Base-by-base conservation (phyloP, 2,329 filamentous ascomycete species). In the Incumbomyces lentus region DNA sequence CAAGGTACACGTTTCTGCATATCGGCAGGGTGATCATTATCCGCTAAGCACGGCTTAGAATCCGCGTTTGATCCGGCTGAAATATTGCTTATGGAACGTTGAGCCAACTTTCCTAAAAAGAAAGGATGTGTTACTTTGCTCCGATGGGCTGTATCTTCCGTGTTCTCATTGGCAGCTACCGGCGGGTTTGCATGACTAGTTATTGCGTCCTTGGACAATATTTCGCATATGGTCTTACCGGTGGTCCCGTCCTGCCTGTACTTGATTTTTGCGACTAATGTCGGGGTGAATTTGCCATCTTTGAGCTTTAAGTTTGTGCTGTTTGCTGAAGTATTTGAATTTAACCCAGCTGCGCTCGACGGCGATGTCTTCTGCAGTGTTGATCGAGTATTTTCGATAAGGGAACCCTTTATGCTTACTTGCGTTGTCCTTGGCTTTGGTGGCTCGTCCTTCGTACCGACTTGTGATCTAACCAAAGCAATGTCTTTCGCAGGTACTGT, bases 121-220 rank as follows among this genome's bases (percentile, higher is more conserved):
- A 88, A 85, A 0, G 84, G 83, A 63, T 88, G 81, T 0, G 76
- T 74, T 1, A 68, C 55, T 55, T 75, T 79, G 6, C 61, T 54
- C 36, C 8, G 5, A 26, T 8, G 22, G 8, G 4, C 8, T 26
- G 22, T 26, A 8, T 26, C 22, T 26, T 26, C 5, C 22, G 22
- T 8, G 4, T 26, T 26, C 22, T 26, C 22, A 26, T 26, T 26
- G 22, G 22, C 8, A 26, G 22, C 4, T 26, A 8, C 22, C 22
- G 22, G 22, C 8, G 8, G 22, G 22, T 26, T 26, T 26, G 4
- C 5, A 4, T 26, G 22, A 8, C 5, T 26, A 5, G 22, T 8
- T 5, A 26, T 52, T 56, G 51, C 50, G n/a, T 14, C 36, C 62
- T 61, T 38, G 57, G 32, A 66, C 64, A 55, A 61, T 18, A 93